Base-by-base conservation (phyloP, 805 yeast species). In the Kregervanrija pseudodelftensis region DNA sequence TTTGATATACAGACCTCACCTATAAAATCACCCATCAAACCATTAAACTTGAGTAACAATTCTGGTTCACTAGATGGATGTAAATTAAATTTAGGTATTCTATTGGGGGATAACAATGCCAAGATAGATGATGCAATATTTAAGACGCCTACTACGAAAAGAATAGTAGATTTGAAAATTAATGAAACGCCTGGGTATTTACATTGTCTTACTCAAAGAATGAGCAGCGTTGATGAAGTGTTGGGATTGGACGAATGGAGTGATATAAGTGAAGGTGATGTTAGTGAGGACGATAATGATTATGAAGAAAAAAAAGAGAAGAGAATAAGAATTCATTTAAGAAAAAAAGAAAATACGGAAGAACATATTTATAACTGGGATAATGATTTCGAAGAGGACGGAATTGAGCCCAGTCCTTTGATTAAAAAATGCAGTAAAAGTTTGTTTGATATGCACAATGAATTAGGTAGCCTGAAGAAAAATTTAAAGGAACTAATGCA, bases 1-100 rank as follows among this genome's bases (percentile, higher is more conserved):
- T 82, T 87, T 56, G 95, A 86, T 49, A 67, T 79, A 43, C 57
- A 56, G 14, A 44, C 43, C 13, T 22, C 64, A 48, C 42, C 55
- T 34, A 35, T 52, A 41, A 44, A 43, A 13, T 42, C 49, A 5
- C 48, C 45, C 8, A 15, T 36, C 10, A 41, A 39, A 33, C 7
- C 11, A 12, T 32, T 13, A 17, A 22, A 22, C 2, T 22, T 22
- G 28, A 7, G 28, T 7, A 7, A 22, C 28, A 22, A 22, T 22
- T 5, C 7, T 22, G 28, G 33, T 9, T 38, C 39, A 8, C 45
- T 37, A 14, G 13, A 16, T 11, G 22, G 30, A 17, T n/a, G 22
- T 9, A 30, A 16, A 10, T 4, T 10, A 10, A 22, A 12, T n/a
- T 15, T 31, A 11, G 36, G 31, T 11, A 17, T 15, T 15, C 12